Conservation (phyloP, 1,284 basidiomycete genomes). For the Boletus sp. region DNA sequence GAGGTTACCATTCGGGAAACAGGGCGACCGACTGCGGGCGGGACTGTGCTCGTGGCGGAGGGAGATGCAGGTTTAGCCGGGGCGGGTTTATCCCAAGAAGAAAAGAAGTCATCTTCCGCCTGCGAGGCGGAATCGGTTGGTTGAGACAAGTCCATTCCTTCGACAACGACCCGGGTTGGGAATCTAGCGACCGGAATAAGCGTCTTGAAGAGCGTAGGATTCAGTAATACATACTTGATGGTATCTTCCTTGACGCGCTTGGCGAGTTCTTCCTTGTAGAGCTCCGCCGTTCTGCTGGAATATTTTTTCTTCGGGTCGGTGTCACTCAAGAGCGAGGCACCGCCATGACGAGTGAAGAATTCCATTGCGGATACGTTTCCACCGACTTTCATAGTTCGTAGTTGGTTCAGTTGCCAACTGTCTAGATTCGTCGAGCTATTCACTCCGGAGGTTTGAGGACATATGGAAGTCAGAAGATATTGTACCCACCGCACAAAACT, state of each 20-base stretch:
- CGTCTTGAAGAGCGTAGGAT: background rate
- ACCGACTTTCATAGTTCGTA: slow-evolving; percentile 96
- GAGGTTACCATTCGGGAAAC: slow-evolving; percentile 67
- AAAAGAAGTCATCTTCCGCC: slow-evolving; percentile 87
- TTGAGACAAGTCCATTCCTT: slow-evolving; percentile 61
- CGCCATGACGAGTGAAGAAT: slow-evolving; percentile 90
- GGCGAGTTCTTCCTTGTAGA: slow-evolving; percentile 93
- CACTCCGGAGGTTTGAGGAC: slow-evolving; percentile 18
- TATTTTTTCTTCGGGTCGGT: slow-evolving; percentile 90
- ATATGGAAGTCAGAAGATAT: background rate
- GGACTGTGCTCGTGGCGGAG: slow-evolving; percentile 40
- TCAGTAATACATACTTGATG: slow-evolving; percentile 48
- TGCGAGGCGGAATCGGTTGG: slow-evolving; percentile 40
- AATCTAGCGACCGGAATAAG: slow-evolving; percentile 48
- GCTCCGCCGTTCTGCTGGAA: slow-evolving; percentile 74
- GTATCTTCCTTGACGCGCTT: slow-evolving; percentile 81
- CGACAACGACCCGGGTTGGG: slow-evolving; percentile 74
- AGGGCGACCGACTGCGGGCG: slow-evolving; percentile 33
- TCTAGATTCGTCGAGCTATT: slow-evolving; percentile 94
- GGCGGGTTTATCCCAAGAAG: slow-evolving; percentile 89
- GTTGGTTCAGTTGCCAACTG: slow-evolving; percentile 88
- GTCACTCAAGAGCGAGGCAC: slow-evolving; percentile 66
- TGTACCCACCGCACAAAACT: slow-evolving; percentile 86
- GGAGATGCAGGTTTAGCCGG: slow-evolving; percentile 53
- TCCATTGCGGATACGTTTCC: slow-evolving; percentile 90